Evolutionary conservation across 768 basidiomycete genomes (phyloP).

Genomic region (Boletus sensibilis): DNA sequence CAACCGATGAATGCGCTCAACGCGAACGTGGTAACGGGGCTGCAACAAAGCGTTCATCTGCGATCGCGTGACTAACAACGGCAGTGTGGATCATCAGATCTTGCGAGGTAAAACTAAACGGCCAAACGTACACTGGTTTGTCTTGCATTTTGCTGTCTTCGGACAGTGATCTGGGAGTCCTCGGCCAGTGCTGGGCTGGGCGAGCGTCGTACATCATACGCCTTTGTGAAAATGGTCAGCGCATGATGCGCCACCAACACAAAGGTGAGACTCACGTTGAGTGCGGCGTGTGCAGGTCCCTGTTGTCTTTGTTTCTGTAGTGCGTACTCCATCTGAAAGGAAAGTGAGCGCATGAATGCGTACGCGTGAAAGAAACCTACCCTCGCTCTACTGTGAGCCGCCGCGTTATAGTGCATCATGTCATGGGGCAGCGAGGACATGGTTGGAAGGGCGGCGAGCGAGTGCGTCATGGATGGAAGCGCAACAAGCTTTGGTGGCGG

Average conservation of each 20-base stretch:
- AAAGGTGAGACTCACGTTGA: conserved; percentile 19
- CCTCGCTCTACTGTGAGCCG: conserved; percentile 32
- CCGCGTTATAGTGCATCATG: conserved; percentile 34
- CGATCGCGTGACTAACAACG: conserved; percentile 29
- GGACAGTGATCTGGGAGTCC: conserved; percentile 33
- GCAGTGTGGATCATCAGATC: conserved; percentile 16
- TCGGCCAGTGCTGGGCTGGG: conserved; percentile 34
- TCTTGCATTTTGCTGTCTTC: conserved; percentile 29
- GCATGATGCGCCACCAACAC: neutral
- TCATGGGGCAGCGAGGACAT: conserved; percentile 32
- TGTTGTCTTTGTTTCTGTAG: conserved; percentile 34
- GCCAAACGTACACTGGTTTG: conserved; percentile 20
- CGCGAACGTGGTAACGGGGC: conserved; percentile 17
- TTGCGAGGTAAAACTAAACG: neutral
- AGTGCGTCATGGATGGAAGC: conserved; percentile 35
- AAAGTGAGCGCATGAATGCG: conserved; percentile 4
- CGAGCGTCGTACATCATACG: conserved; percentile 31
- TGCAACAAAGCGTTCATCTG: conserved; percentile 23
- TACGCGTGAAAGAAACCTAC: conserved; percentile 7
- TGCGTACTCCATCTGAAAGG: conserved; percentile 31
- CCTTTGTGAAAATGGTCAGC: conserved; percentile 14
- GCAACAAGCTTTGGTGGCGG: conserved; percentile 30
- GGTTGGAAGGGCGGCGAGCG: conserved; percentile 30
- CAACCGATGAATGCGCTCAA: conserved; percentile 20
- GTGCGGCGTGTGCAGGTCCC: conserved; percentile 22